These are phyloP conservation scores for Xylariaceae sp. DNA, from an alignment of 2,329 filamentous ascomycete genomes.

Conservation along the genomic window DNA sequence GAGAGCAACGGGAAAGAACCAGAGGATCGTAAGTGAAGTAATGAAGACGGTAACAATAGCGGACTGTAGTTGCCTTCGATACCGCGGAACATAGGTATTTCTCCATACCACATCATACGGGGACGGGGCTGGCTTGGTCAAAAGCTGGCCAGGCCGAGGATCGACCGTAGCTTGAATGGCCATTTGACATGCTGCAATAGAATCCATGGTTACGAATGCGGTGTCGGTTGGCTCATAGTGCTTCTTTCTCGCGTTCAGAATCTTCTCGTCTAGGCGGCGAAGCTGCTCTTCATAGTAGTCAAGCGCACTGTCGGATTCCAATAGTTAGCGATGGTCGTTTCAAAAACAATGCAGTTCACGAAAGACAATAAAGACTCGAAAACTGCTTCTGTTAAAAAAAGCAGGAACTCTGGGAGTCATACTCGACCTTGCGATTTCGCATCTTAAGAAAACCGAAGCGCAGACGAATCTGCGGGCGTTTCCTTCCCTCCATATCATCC, in stretches of 20 bases:
- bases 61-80: constrained; percentile 66
- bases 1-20: constrained; percentile 75
- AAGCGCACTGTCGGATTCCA: constrained; percentile 52
- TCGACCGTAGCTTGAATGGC: constrained; percentile 92
- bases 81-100: constrained; percentile 80
- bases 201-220: constrained; percentile 97
- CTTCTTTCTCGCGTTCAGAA: constrained; percentile 64
- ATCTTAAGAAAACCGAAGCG: constrained; percentile 74
- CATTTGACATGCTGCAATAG: constrained; percentile 89
- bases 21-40: constrained; percentile 75
- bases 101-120: constrained; percentile 92
- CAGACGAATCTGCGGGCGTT: constrained; percentile 64
- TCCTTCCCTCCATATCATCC: constrained; percentile 41
- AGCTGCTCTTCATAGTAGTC: constrained; percentile 91
- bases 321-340: constrained; percentile 4
- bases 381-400: neutral
- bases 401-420: neutral
- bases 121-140: constrained; percentile 80
- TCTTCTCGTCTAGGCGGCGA: constrained; percentile 69
- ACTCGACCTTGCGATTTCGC: constrained; percentile 66
- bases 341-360: neutral
- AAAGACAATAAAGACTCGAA: neutral
- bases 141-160: constrained; percentile 75
- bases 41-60: constrained; percentile 85
- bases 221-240: constrained; percentile 73